Base-by-base conservation (phyloP, 306 rosid species). In the Castanea crenata region DNA sequence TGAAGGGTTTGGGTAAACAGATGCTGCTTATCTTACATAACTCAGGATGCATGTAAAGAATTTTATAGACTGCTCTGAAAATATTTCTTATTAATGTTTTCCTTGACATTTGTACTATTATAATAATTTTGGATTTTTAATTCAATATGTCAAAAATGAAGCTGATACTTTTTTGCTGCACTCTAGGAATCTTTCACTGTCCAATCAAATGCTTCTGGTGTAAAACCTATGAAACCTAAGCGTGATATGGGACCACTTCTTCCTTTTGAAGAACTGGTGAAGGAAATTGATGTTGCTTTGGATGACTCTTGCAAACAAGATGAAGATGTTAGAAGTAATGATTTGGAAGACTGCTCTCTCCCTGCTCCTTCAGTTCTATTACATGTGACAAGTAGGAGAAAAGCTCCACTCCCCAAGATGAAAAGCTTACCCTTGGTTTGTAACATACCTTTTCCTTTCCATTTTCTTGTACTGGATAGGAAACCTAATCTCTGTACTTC, bases 371-470 rank as follows among this genome's bases (percentile, higher is more conserved):
- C 86, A 74, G 81, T 89, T 77, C 80, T 95, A 82, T 75, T 92
- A 86, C 97, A 89, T 82, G 90, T 95, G 67, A 95, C 99, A 72
- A 92, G 78, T 85, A 86, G 99, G 86, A 88, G 89, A 84, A 95
- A 88, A 88, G 86, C 74, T 83, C 86, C 93, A 74, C 76, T 80
- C 46, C 46, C 46, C 3, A 76, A 64, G 86, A 92, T 81, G 81
- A 95, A 83, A 89, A 85, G 88, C 85, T 76, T 85, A 65, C 83
- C 87, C 81, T 57, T 62, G 97, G 95, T 91, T 83, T 84, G 90
- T 84, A 59, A 76, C 56, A 23, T 64, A 76, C 49, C 74, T 71
- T 71, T 73, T 76, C 54, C 29, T 59, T 69, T 77, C 55, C 55
- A 69, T 80, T 81, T 82, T 75, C 62, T 65, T 52, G 52, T 71